A percentile compares a stretch with the other conserved stretches of the same genome.
Evolutionary conservation across 2,329 filamentous ascomycete species (phyloP).

Genomic region (Aspergillus persii): DNA sequence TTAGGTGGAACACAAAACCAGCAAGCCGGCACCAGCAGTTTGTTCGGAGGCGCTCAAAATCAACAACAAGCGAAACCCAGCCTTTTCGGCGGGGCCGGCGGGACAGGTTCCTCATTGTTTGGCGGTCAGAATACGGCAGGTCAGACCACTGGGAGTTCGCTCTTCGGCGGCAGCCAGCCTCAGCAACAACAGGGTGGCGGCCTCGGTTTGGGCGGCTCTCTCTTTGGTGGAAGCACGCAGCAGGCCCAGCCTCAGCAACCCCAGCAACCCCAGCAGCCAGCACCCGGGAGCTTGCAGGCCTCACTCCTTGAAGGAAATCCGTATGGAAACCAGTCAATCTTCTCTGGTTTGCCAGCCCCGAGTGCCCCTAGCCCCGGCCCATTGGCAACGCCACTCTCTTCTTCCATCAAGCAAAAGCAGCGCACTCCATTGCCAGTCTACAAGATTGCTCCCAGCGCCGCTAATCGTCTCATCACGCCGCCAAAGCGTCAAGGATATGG

Average conservation of each 20-base stretch:
- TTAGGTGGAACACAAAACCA: conserved; percentile 47
- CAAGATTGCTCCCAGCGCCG: conserved; percentile 78
- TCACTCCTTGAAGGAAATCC: conserved; percentile 82
- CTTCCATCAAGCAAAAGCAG: conserved; percentile 72
- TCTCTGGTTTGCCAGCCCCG: conserved; percentile 67
- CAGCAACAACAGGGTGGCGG: conserved; percentile 35
- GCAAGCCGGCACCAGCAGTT: conserved; percentile 36
- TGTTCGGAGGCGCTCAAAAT: conserved; percentile 46
- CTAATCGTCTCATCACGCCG: conserved; percentile 76
- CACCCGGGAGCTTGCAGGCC: conserved; percentile 60
- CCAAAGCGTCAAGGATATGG: conserved; percentile 80
- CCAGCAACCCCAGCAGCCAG: conserved; percentile 45
- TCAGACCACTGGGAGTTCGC: conserved; percentile 47
- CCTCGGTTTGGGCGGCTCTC: conserved; percentile 31
- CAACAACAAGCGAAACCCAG: conserved; percentile 57
- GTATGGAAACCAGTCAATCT: conserved; percentile 85
- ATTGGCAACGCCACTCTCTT: conserved; percentile 82
- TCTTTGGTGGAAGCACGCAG: conserved; percentile 55
- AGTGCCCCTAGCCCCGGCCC: conserved; percentile 73
- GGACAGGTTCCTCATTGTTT: conserved; percentile 48
- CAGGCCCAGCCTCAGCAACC: conserved; percentile 53
- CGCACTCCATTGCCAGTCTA: conserved; percentile 79
- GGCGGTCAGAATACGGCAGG: conserved; percentile 31
- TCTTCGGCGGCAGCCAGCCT: conserved; percentile 54
- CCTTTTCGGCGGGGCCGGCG: conserved; percentile 50